Percentiles rank a stretch among this genome's conserved stretches.
Conservation (phyloP, 768 basidiomycete genomes). For the Phaffia australis region DNA sequence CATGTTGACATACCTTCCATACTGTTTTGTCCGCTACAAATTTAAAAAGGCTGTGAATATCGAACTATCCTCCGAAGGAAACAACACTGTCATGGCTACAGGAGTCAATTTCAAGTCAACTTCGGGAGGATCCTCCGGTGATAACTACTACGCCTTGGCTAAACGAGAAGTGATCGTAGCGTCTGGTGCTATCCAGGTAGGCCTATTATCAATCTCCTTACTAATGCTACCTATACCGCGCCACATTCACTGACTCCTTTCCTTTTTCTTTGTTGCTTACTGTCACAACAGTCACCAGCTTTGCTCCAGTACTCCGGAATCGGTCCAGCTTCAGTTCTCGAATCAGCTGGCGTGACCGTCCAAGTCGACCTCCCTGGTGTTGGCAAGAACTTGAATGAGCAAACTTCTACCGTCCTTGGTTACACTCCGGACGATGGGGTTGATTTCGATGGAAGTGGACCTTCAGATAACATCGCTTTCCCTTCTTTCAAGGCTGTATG, state of each 20-base stretch:
- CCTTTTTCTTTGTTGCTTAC: background rate
- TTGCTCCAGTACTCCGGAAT: constrained; percentile 51
- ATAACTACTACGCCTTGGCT: constrained; percentile 37
- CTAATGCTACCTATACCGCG: background rate
- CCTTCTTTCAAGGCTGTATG: constrained; percentile 8
- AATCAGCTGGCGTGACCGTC: constrained; percentile 43
- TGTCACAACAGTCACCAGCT: constrained; percentile 43
- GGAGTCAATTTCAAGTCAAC: constrained; percentile 44
- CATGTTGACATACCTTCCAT: too few relatives aligned
- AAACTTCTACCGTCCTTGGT: constrained; percentile 29
- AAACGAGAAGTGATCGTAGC: constrained; percentile 47
- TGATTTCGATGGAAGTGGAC: constrained; percentile 9
- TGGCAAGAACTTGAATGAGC: constrained; percentile 52
- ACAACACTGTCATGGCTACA: constrained; percentile 27
- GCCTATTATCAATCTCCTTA: background rate
- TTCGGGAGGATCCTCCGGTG: constrained; percentile 37
- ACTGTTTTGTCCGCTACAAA: background rate
- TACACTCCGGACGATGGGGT: constrained; percentile 14
- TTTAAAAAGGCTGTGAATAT: background rate
- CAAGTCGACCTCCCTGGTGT: constrained; percentile 50
- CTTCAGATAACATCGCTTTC: constrained; percentile 16
- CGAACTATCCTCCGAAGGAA: background rate
- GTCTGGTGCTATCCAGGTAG: constrained; percentile 41
- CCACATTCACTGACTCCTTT: background rate
- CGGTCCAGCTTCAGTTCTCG: constrained; percentile 48